Percentiles rank a stretch among this genome's conserved stretches.
phyloP scores from a whole-genome alignment of 73 alveolate species.

The Blepharisma stoltei region DNA sequence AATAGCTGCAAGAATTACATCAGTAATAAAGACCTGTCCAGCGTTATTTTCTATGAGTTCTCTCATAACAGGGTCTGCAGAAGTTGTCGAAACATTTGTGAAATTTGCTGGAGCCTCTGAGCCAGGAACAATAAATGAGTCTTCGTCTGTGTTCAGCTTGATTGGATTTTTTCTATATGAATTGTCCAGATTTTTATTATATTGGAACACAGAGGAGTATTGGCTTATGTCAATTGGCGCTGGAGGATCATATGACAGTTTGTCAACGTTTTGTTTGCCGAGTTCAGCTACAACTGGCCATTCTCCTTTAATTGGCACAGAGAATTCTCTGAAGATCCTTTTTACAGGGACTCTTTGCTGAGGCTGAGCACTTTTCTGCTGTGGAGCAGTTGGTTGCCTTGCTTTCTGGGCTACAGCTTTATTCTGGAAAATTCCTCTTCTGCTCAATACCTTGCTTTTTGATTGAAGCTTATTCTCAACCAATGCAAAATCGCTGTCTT shows the following conservation, averaged over 20 bases:
- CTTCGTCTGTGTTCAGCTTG: background rate
- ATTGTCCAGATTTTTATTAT: background rate
- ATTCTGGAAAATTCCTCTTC: background rate
- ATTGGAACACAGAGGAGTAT: background rate
- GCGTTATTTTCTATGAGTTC: background rate
- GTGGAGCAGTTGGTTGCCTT: background rate
- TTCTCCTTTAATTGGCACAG: conserved; percentile 1
- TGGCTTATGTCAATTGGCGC: background rate
- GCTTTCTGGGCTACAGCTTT: background rate
- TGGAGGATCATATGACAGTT: conserved; percentile 10
- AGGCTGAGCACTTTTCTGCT: background rate
- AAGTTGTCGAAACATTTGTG: background rate
- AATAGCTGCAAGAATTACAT: conserved; percentile 33
- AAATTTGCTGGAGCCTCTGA: too few species aligned
- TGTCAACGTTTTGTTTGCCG: conserved; percentile 8
- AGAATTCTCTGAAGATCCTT: conserved; percentile 12
- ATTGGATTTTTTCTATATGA: background rate
- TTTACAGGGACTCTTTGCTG: background rate
- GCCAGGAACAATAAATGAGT: background rate
- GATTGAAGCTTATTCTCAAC: conserved; percentile 28
- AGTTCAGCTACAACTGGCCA: conserved; percentile 28
- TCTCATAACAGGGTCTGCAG: background rate
- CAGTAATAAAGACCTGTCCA: conserved; percentile 37
- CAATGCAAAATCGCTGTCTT: background rate
- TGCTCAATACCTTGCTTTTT: background rate